Evolutionary conservation across 495 filamentous ascomycete genomes (phyloP), one percentile per base, ranked within the genome.

Genomic region (Aspergillus affinis): DNA sequence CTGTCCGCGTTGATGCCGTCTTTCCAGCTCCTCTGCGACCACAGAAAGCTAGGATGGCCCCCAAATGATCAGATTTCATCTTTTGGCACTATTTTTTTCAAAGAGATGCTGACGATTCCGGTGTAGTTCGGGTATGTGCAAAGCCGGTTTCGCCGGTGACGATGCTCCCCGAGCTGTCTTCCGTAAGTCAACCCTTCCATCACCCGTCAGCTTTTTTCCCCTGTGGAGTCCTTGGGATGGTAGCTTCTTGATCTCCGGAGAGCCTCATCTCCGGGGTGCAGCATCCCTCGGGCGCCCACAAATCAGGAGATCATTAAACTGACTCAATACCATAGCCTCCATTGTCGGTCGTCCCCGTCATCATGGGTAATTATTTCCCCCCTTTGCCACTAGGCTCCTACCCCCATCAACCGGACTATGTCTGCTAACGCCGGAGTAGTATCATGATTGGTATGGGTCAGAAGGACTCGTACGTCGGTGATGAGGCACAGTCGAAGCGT

Each of bases 391-490:
- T 15, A 17, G 36, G 50, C 27, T 52, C 29, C 3, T 20, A 18
- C n/a, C 27, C 21, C 13, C 23, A 5, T 36, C 36, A 49, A 23
- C 29, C n/a, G 29, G 20, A 52, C 21, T 46, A 27, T 45, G 48
- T 44, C 47, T 49, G 46, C 57, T 62, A 49, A 61, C 63, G 20
- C 55, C 32, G 57, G 58, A 57, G 47, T 71, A 97, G 94, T 87
- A 98, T 98, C 83, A 98, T 98, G 94, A 98, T 98, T 79, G 94
- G 94, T 88, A 98, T 98, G 94, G 94, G 94, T 71, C 94, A 98
- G 83, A 98, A 98, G 84, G 94, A 98, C 85, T 98, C 94, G 61
- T 98, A 98, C 75, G 94, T 98, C 66, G 94, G 94, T 86, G 94
- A 98, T 83, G 94, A 98, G 85, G 92, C 92, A 81, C 92, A 97